phyloP scores from a whole-genome alignment of 768 basidiomycete genomes.

The Pisolithus marmoratus region DNA sequence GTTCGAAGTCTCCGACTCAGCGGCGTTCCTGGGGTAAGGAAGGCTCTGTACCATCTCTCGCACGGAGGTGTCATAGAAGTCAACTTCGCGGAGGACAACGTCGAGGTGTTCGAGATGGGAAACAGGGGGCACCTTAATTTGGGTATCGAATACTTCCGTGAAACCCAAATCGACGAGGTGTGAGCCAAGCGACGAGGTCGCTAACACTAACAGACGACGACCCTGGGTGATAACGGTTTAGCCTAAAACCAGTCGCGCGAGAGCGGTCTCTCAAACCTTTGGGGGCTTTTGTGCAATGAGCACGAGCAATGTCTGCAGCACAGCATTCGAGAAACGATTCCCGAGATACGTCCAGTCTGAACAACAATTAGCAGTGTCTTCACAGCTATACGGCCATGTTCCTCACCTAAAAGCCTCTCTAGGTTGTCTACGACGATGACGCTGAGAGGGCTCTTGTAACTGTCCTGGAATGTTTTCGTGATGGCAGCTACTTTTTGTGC shows the following conservation, averaged over 20 bases:
- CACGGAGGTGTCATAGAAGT: constrained; percentile 58
- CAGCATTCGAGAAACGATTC: constrained; percentile 91
- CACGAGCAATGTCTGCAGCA: constrained; percentile 86
- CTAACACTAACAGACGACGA: constrained; percentile 85
- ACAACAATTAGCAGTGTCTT: neutral
- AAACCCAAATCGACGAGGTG: constrained; percentile 87
- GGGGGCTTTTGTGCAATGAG: constrained; percentile 86
- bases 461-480: constrained; percentile 89
- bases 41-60: constrained; percentile 59
- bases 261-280: constrained; percentile 51
- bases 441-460: constrained; percentile 95
- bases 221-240: constrained; percentile 45
- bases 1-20: constrained; percentile 37
- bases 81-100: constrained; percentile 69
- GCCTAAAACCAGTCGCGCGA: neutral
- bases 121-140: constrained; percentile 81
- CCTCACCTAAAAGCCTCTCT: constrained; percentile 84
- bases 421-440: constrained; percentile 94
- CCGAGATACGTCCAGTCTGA: constrained; percentile 96
- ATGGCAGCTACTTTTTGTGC: constrained; percentile 86
- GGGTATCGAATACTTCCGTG: constrained; percentile 82
- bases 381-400: neutral
- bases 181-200: constrained; percentile 84
- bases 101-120: constrained; percentile 67
- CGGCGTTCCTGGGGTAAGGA: constrained; percentile 41